A percentile compares a stretch with the other conserved stretches of the same genome.
phyloP scores from a whole-genome alignment of 2,329 filamentous ascomycete species.

The Botrytis paeoniae region DNA sequence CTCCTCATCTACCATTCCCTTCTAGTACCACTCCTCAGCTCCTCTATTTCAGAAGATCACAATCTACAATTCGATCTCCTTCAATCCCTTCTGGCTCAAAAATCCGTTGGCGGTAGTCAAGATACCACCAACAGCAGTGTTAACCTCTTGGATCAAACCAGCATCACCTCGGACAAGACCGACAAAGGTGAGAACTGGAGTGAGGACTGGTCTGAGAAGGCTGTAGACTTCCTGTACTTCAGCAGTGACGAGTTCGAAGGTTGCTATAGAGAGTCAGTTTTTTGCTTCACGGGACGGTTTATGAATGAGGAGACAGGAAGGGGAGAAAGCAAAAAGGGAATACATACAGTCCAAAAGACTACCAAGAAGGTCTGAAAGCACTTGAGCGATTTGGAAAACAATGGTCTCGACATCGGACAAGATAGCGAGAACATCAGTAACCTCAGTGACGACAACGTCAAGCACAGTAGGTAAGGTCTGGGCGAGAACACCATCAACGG shows the following conservation, averaged over 20 bases:
- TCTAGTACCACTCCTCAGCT: neutral
- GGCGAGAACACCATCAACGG: neutral
- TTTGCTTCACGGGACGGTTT: neutral
- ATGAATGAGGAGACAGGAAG: neutral
- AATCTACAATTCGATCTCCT: neutral
- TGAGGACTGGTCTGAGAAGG: neutral
- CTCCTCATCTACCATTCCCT: neutral
- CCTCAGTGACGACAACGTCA: neutral
- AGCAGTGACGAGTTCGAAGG: neutral
- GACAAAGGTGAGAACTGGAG: neutral
- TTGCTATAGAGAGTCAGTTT: neutral
- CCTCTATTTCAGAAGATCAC: neutral
- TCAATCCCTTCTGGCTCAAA: neutral
- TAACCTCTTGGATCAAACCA: neutral
- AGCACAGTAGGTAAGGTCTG: neutral
- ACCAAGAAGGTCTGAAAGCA: neutral
- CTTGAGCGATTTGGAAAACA: neutral
- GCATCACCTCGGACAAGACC: neutral
- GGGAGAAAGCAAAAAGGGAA: too few relatives aligned
- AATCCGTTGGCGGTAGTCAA: neutral
- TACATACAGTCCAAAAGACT: neutral
- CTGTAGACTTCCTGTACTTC: neutral
- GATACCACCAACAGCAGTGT: neutral
- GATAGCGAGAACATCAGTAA: neutral
- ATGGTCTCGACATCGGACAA: neutral